Percentiles rank a stretch among this genome's conserved stretches.
phyloP scores from a whole-genome alignment of 106 monocot species.

The Posidonia australis region DNA sequence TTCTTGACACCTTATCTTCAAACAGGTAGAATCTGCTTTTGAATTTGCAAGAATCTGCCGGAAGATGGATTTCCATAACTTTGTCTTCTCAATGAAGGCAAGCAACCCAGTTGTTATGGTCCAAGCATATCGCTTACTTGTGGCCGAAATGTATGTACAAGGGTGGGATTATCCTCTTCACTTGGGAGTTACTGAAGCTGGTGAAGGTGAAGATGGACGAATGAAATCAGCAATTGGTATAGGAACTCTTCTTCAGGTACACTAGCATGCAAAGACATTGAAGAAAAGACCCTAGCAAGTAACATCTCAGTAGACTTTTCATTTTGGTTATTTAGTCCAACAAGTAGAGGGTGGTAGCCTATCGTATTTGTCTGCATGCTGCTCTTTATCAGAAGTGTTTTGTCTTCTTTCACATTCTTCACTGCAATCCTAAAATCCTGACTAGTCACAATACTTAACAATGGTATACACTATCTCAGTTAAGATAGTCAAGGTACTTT shows the following conservation, averaged over 20 bases:
- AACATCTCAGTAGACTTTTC: not conserved
- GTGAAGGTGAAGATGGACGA: constrained; percentile 98
- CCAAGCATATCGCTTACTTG: constrained; percentile 90
- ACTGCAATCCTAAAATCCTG: too few relatives aligned
- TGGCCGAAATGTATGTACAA: constrained; percentile 98
- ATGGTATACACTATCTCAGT: too few relatives aligned
- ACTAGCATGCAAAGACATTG: not conserved
- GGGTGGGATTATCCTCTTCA: constrained; percentile 99
- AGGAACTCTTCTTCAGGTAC: constrained; percentile 96
- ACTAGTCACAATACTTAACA: too few relatives aligned
- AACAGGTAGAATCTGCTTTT: constrained; percentile 99
- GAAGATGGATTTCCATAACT: constrained; percentile 91
- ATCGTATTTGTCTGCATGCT: too few relatives aligned
- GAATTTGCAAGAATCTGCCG: constrained; percentile 98
- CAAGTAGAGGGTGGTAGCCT: too few relatives aligned
- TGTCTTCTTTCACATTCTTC: too few relatives aligned
- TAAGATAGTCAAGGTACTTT: too few relatives aligned
- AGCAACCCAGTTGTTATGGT: constrained; percentile 99
- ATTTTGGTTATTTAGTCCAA: not conserved
- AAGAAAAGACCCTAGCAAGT: too few relatives aligned
- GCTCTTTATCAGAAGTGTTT: too few relatives aligned
- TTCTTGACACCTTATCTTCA: not conserved
- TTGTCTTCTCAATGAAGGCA: constrained; percentile 99
- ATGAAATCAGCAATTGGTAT: constrained; percentile 99
- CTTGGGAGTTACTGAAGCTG: constrained; percentile 98